Evolutionary conservation across 2,329 filamentous ascomycete species (phyloP), one percentile per base, ranked within the genome.

Genomic region (Xylariaceae sp.): DNA sequence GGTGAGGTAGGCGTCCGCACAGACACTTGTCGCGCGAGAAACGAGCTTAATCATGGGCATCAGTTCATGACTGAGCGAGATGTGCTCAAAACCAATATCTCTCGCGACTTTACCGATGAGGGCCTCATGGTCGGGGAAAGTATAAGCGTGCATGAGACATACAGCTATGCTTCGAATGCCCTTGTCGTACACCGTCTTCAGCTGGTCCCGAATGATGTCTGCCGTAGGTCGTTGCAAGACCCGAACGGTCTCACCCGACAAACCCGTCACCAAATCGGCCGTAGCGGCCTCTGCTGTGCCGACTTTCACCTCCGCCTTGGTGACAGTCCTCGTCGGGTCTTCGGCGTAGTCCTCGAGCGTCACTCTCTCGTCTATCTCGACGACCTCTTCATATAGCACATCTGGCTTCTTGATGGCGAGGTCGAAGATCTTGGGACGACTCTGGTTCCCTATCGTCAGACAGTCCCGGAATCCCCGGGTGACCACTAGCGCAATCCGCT

Each of bases 41-140:
- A 92, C 86, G 34, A 92, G 77, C 74, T 92, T 92, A 74, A 92
- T 92, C 89, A 92, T 92, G n/a, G 88, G 90, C 89, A 92, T 91
- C 50, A 92, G 79, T 73, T 90, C 85, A 66, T 91, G 88, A 64
- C 88, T 90, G 37, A 93, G 78, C 58, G 88, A 92, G 62, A 96
- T 86, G 72, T 96, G 91, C 58, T 83, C 75, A 69, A 95, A 94
- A 1, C 92, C 92, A 64, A 96, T 86, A 13, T 94, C 88, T 59
- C 79, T 81, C 0, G 92, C 92, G 52, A 96, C 77, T 64, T 80
- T 82, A 13, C 91, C 91, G 8, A 96, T 80, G 48, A 91, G 70
- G 0, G 87, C 85, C 71, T 97, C 92, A 67, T 97, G 92, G 53
- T 89, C 84, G 0, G 91, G 91, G 69, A 90, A 97, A 0, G 91